A percentile compares a stretch with the other conserved stretches of the same genome.
Evolutionary conservation across 2,329 filamentous ascomycete species (phyloP).

Genomic region (Cercospora sp.): DNA sequence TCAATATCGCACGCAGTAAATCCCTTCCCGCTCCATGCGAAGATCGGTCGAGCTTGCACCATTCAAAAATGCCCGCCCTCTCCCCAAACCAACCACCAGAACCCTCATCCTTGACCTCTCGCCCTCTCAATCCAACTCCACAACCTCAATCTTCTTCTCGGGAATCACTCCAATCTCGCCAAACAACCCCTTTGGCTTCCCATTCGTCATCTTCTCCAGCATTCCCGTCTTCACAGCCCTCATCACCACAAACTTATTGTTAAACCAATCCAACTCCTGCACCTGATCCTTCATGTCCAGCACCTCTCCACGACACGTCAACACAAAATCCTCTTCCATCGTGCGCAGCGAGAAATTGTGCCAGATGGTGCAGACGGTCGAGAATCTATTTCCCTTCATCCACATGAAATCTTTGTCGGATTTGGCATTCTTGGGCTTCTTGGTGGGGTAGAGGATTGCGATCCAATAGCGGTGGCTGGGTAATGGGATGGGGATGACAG

Average conservation of each 20-base stretch:
- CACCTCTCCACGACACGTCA: slow-evolving; percentile 29
- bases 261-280: slow-evolving; percentile 37
- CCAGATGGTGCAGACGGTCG: slow-evolving; percentile 38
- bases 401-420: slow-evolving; percentile 33
- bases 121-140: slow-evolving; percentile 24
- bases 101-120: not conserved
- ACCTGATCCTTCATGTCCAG: slow-evolving; percentile 25
- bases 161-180: slow-evolving; percentile 23
- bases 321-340: slow-evolving; percentile 27
- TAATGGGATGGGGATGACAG: slow-evolving; percentile 21
- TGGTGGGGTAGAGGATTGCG: slow-evolving; percentile 31
- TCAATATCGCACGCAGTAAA: not conserved
- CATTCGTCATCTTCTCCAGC: not conserved
- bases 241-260: slow-evolving; percentile 36
- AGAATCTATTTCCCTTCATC: slow-evolving; percentile 37
- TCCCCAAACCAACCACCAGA: not conserved
- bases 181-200: slow-evolving; percentile 9
- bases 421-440: slow-evolving; percentile 8
- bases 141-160: slow-evolving; percentile 22
- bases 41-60: not conserved
- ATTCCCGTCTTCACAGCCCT: slow-evolving; percentile 22
- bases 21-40: not conserved
- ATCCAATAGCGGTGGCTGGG: slow-evolving; percentile 38
- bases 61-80: not conserved
- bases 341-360: slow-evolving; percentile 25